phyloP scores from a whole-genome alignment of 192 early-diverging fungal species.

The Coemansia sp. region DNA sequence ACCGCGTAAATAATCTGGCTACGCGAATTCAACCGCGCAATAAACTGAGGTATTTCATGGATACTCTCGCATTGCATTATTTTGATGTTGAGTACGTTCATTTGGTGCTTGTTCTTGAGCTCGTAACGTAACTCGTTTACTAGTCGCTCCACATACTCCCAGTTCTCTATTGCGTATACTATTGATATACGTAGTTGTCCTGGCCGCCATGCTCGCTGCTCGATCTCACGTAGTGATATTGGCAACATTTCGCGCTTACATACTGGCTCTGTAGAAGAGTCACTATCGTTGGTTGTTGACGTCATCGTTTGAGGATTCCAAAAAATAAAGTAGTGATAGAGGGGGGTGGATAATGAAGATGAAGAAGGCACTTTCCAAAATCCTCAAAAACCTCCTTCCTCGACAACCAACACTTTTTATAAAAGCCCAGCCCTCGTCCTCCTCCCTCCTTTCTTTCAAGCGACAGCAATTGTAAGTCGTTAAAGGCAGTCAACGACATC shows the following conservation, averaged over 20 bases:
- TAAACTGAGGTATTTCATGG: slow-evolving; percentile 38
- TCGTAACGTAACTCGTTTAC: slow-evolving; percentile 55
- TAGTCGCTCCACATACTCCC: slow-evolving; percentile 28
- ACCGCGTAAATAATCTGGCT: slow-evolving; percentile 50
- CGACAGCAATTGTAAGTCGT: not conserved
- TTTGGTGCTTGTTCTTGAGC: slow-evolving; percentile 29
- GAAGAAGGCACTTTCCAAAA: too few species aligned
- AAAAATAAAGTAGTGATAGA: not conserved
- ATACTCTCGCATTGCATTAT: slow-evolving; percentile 42
- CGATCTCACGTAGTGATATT: slow-evolving; percentile 28
- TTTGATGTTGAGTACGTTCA: slow-evolving; percentile 42
- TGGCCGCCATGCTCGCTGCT: slow-evolving; percentile 19
- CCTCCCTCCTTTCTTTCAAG: too few species aligned
- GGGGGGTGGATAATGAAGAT: too few species aligned
- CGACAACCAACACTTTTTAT: too few species aligned
- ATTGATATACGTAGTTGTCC: slow-evolving; percentile 31
- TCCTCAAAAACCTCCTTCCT: too few species aligned
- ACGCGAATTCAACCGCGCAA: slow-evolving; percentile 30
- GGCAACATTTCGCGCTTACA: not conserved
- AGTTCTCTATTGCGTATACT: slow-evolving; percentile 47
- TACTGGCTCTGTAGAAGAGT: not conserved
- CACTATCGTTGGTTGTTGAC: not conserved
- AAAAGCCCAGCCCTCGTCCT: too few species aligned
- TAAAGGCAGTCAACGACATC: not conserved
- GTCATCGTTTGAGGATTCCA: not conserved